A percentile compares a stretch with the other conserved stretches of the same genome.
These are phyloP conservation scores for Mycosphaerella arachidis DNA, from an alignment of 2,329 filamentous ascomycete genomes.

Conservation along the genomic window DNA sequence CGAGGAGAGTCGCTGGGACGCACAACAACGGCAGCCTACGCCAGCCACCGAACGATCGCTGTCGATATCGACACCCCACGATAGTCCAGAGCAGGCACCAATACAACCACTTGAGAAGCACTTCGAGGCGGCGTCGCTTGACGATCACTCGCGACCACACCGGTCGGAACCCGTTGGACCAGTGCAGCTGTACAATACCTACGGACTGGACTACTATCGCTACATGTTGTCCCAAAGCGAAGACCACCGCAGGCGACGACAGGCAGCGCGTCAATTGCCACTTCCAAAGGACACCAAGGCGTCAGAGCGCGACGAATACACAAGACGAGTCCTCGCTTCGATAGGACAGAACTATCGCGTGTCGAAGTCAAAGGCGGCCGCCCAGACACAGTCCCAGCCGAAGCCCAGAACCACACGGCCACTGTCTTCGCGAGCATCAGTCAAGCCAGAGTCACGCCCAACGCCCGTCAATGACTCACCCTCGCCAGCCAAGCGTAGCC, in stretches of 20 bases:
- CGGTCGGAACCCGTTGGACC: slow-evolving; percentile 5
- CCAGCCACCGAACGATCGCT: neutral
- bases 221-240: slow-evolving; percentile 15
- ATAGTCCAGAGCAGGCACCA: neutral
- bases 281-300: slow-evolving; percentile 6
- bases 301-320: slow-evolving; percentile 12
- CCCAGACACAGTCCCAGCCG: neutral
- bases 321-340: slow-evolving; percentile 14
- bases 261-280: slow-evolving; percentile 12
- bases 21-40: neutral
- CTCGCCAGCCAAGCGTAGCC: slow-evolving; percentile 11
- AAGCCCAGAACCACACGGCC: slow-evolving; percentile 9
- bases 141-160: neutral
- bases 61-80: slow-evolving; percentile 1
- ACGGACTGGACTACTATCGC: slow-evolving; percentile 17
- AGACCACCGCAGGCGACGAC: slow-evolving; percentile 4
- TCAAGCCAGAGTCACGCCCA: neutral
- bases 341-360: slow-evolving; percentile 11
- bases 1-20: neutral
- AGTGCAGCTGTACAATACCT: slow-evolving; percentile 10
- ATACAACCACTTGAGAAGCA: neutral
- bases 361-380: slow-evolving; percentile 10
- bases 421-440: neutral
- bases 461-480: slow-evolving; percentile 8
- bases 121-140: neutral